A percentile compares a stretch with the other conserved stretches of the same genome.
phyloP scores from a whole-genome alignment of 2,329 filamentous ascomycete species.

The Cladobotryum protrusum region DNA sequence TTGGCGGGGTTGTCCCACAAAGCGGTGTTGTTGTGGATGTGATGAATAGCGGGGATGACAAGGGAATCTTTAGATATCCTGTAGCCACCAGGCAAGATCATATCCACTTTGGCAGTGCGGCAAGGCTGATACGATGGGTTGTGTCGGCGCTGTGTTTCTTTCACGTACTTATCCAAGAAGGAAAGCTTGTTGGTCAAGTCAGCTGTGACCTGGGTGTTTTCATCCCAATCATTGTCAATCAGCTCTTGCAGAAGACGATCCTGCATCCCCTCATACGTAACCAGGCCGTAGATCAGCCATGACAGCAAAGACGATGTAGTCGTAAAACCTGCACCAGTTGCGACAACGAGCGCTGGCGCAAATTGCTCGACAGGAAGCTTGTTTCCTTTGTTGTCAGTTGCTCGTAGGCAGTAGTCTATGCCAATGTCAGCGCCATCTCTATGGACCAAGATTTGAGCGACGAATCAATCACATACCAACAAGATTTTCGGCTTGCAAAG shows the following conservation, averaged over 20 bases:
- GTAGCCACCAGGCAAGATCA: conserved; percentile 55
- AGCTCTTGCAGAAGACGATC: conserved; percentile 53
- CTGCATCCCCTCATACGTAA: conserved; percentile 49
- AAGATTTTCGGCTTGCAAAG: conserved; percentile 39
- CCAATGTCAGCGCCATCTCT: neutral
- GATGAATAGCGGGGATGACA: conserved; percentile 47
- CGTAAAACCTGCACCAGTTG: conserved; percentile 53
- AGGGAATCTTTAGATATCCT: conserved; percentile 45
- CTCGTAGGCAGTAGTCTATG: conserved; percentile 47
- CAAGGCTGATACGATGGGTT: conserved; percentile 57
- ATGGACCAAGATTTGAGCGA: neutral
- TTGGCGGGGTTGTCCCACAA: conserved; percentile 52
- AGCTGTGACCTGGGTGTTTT: conserved; percentile 38
- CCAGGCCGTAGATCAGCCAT: conserved; percentile 50
- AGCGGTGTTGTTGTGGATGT: conserved; percentile 47
- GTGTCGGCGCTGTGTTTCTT: conserved; percentile 54
- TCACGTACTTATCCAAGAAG: conserved; percentile 53
- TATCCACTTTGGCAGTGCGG: conserved; percentile 48
- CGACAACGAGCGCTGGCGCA: conserved; percentile 37
- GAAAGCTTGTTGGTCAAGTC: conserved; percentile 42
- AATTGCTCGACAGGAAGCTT: conserved; percentile 39
- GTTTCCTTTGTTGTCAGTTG: conserved; percentile 47
- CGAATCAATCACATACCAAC: conserved; percentile 13
- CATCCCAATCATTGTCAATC: conserved; percentile 40
- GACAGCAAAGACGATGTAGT: conserved; percentile 53